These are phyloP conservation scores for Pseudocercospora ulei DNA, from an alignment of 2,329 filamentous ascomycete species.

Conservation along the genomic window DNA sequence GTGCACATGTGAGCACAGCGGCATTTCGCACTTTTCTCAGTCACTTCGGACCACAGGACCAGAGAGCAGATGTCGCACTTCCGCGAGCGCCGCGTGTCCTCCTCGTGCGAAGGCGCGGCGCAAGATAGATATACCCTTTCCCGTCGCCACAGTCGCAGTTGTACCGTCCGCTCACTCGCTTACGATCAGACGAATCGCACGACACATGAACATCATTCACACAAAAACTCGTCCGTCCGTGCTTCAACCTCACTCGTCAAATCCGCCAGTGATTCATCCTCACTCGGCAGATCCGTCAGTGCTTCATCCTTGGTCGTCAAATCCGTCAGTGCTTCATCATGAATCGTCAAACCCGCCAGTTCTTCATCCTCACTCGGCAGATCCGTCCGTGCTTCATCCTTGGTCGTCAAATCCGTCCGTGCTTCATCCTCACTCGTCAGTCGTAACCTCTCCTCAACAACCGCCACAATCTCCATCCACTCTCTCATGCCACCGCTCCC, in stretches of 20 bases:
- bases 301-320: neutral
- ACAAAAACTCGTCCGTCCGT: too few relatives aligned
- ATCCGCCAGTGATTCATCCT: conserved; percentile 3
- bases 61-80: conserved; percentile 2
- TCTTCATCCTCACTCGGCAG: conserved; percentile 4
- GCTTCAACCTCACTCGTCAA: too few relatives aligned
- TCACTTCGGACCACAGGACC: conserved; percentile 8
- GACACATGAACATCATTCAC: too few relatives aligned
- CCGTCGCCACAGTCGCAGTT: too few relatives aligned
- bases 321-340: too few relatives aligned
- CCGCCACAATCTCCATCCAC: conserved; percentile 62
- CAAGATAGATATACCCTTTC: too few relatives aligned
- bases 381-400: neutral
- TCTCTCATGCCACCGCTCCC: conserved; percentile 75
- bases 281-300: neutral
- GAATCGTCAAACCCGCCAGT: too few relatives aligned
- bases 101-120: conserved; percentile 1
- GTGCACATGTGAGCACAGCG: neutral
- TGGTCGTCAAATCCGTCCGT: neutral
- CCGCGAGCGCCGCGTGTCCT: too few relatives aligned
- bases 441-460: conserved; percentile 46
- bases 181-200: conserved; percentile 14
- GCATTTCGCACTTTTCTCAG: conserved; percentile 9
- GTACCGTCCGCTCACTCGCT: conserved; percentile 10
- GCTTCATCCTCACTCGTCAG: conserved; percentile 13